Conservation (phyloP, 352 stramenopile genomes). For the Phytophthora constricta region DNA sequence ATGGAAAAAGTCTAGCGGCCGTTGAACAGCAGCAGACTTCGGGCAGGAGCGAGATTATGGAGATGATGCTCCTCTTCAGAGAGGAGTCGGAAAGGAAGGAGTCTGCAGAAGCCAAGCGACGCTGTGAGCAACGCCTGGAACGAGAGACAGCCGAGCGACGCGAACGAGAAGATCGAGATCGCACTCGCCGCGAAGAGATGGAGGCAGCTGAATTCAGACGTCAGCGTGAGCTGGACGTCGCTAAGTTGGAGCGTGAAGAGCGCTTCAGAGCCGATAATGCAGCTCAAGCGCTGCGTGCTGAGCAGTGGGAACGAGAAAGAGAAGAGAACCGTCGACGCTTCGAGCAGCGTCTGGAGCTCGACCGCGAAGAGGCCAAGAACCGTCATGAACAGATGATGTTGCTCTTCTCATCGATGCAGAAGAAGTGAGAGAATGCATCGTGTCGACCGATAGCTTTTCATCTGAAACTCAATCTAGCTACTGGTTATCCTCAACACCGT, state of each 20-base stretch:
- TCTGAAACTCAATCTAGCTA: background rate
- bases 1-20: background rate
- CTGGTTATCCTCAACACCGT: background rate
- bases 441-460: background rate
- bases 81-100: conserved; percentile 5
- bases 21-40: background rate
- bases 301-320: background rate
- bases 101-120: background rate
- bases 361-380: background rate
- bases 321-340: conserved; percentile 4
- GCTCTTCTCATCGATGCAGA: background rate
- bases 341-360: background rate
- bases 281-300: conserved; percentile 1
- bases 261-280: background rate
- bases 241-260: background rate
- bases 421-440: background rate
- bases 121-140: background rate
- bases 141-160: background rate
- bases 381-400: conserved; percentile 18
- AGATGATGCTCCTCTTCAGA: conserved; percentile 6
- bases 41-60: background rate
- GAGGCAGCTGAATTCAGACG: background rate
- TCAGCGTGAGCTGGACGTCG: background rate
- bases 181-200: background rate
- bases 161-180: background rate